Evolutionary conservation across 208 protist species (phyloP).

Genomic region (Crithidia acanthocephali): DNA sequence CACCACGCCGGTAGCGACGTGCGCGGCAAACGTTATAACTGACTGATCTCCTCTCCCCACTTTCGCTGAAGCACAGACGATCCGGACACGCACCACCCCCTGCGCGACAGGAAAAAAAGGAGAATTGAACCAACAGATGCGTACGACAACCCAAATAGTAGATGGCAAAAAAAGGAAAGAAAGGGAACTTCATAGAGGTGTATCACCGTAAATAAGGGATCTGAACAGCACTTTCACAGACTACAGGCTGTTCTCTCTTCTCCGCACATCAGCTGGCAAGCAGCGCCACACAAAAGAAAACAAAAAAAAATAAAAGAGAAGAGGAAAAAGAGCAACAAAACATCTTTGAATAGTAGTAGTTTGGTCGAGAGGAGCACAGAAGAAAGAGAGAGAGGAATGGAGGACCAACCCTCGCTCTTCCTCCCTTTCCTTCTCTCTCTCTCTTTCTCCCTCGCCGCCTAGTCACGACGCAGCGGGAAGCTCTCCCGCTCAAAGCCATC

Average conservation of each 20-base stretch:
- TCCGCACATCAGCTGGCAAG: background rate
- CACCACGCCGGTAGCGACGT: background rate
- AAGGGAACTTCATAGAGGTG: too few relatives aligned
- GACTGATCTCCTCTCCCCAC: too few relatives aligned
- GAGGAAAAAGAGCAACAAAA: too few relatives aligned
- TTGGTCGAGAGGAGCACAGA: background rate
- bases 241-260: too few relatives aligned
- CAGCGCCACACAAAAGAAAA: background rate
- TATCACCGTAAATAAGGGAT: too few relatives aligned
- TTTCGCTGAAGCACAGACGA: too few relatives aligned
- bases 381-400: background rate
- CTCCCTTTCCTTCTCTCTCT: background rate
- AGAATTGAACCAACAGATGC: too few relatives aligned
- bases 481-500: constrained; percentile 70
- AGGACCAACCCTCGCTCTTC: background rate
- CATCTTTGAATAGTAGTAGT: background rate
- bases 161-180: too few relatives aligned
- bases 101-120: too few relatives aligned
- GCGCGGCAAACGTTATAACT: background rate
- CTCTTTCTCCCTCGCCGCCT: background rate
- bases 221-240: too few relatives aligned
- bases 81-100: too few relatives aligned
- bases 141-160: too few relatives aligned
- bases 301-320: background rate
- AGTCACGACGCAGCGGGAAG: constrained; percentile 83